Percentiles rank a stretch among this genome's conserved stretches.
These are phyloP conservation scores for Amauroascus niger DNA, from an alignment of 2,329 filamentous ascomycete species.

Conservation along the genomic window DNA sequence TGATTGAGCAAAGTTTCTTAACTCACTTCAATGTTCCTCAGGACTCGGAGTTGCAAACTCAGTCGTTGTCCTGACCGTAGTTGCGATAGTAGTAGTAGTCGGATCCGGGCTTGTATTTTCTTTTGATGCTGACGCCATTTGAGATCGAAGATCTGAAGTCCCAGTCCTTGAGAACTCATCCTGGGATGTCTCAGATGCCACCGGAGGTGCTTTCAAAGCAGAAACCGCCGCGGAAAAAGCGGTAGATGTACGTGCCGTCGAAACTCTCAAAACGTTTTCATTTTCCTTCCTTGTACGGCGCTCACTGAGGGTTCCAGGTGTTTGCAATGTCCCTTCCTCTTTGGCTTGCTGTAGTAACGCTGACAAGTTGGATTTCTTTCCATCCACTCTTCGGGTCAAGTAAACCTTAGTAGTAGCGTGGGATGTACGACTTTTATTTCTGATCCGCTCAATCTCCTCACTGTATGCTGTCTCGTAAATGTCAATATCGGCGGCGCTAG, in stretches of 20 bases:
- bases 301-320: neutral
- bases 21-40: neutral
- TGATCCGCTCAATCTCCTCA: slow-evolving; percentile 67
- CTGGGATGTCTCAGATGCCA: neutral
- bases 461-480: slow-evolving; percentile 85
- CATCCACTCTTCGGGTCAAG: slow-evolving; percentile 44
- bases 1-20: slow-evolving; percentile 5
- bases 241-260: neutral
- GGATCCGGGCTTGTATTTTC: neutral
- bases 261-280: neutral
- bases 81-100: neutral
- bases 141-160: neutral
- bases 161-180: neutral
- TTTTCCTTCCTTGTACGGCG: neutral
- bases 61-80: neutral
- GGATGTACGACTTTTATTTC: slow-evolving; percentile 32
- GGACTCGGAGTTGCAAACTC: neutral
- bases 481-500: slow-evolving; percentile 71
- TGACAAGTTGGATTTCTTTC: slow-evolving; percentile 23
- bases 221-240: slow-evolving; percentile 3
- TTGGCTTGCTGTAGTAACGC: slow-evolving; percentile 28
- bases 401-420: slow-evolving; percentile 47
- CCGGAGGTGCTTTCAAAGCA: neutral
- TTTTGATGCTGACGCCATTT: neutral
- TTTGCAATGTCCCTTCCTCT: slow-evolving; percentile 8